Conservation (phyloP, 2,329 filamentous ascomycete species). For the Colletotrichum simmondsii region DNA sequence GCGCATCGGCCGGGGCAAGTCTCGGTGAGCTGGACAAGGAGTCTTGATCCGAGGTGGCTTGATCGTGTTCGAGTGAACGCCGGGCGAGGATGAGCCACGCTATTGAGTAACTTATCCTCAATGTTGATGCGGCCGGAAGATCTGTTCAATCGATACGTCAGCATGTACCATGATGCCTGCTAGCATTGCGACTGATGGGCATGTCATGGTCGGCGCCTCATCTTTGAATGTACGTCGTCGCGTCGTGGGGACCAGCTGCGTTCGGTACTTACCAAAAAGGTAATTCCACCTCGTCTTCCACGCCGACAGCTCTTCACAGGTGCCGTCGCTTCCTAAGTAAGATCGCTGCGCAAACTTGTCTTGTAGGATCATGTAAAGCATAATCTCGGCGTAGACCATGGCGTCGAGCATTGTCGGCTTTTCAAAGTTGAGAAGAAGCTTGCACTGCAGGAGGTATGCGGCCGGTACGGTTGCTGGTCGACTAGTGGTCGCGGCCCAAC, state of each 20-base stretch:
- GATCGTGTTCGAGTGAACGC: conserved; percentile 27
- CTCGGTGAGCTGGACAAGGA: conserved; percentile 28
- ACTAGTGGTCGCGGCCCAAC: conserved; percentile 53
- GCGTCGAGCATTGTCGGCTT: conserved; percentile 53
- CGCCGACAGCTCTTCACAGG: conserved; percentile 45
- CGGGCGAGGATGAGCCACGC: conserved; percentile 46
- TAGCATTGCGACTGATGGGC: neutral
- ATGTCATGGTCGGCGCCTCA: neutral
- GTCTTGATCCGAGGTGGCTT: conserved; percentile 28
- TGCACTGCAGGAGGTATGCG: conserved; percentile 51
- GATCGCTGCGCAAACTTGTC: conserved; percentile 45
- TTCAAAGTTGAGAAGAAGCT: conserved; percentile 51
- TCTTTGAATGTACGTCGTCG: neutral
- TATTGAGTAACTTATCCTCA: conserved; percentile 46
- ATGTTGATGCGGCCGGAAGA: conserved; percentile 45
- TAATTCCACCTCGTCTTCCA: conserved; percentile 50
- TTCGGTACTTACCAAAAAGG: conserved; percentile 41
- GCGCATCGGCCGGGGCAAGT: conserved; percentile 9
- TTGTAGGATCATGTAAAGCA: conserved; percentile 49
- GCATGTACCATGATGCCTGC: neutral
- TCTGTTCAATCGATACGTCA: conserved; percentile 34
- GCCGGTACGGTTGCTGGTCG: conserved; percentile 50
- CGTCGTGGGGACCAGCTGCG: neutral
- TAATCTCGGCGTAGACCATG: conserved; percentile 52
- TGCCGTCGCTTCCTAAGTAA: conserved; percentile 43